phyloP scores from a whole-genome alignment of 176 grass and related monocot genomes.

The Eleusine coracana region DNA sequence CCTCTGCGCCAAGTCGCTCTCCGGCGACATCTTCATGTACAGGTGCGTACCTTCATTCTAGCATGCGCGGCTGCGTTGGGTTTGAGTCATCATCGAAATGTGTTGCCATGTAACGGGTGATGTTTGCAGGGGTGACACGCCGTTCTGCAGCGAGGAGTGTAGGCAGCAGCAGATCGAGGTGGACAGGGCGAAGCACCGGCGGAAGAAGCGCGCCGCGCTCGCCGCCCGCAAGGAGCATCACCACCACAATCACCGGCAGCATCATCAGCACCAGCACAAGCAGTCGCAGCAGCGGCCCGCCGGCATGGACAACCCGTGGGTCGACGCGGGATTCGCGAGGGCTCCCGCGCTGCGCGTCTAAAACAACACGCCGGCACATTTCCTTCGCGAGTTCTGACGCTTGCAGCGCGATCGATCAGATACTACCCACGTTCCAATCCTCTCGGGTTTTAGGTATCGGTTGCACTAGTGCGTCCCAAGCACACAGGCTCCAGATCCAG shows the following conservation, averaged over 20 bases:
- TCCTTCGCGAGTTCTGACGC: background rate
- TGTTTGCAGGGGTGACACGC: slow-evolving; percentile 70
- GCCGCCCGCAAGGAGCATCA: slow-evolving; percentile 35
- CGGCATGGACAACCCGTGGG: slow-evolving; percentile 44
- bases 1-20: slow-evolving; percentile 58
- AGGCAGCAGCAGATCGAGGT: slow-evolving; percentile 80
- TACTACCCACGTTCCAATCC: background rate
- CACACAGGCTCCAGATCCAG: background rate
- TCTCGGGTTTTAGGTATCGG: slow-evolving; percentile 15
- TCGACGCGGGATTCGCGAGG: slow-evolving; percentile 32
- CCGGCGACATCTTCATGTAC: slow-evolving; percentile 80
- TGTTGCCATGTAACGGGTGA: background rate
- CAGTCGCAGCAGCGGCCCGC: slow-evolving; percentile 29
- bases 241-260: background rate
- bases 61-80: too few species aligned
- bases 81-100: too few species aligned
- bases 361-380: background rate
- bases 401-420: background rate
- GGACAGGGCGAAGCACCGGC: slow-evolving; percentile 73
- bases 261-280: background rate
- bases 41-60: slow-evolving; percentile 9
- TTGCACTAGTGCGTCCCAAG: slow-evolving; percentile 16
- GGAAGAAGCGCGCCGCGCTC: slow-evolving; percentile 61
- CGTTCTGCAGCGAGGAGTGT: slow-evolving; percentile 96
- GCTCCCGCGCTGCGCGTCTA: slow-evolving; percentile 51